Conservation (phyloP, 805 yeast genomes). For the Lipomyces kockii region DNA sequence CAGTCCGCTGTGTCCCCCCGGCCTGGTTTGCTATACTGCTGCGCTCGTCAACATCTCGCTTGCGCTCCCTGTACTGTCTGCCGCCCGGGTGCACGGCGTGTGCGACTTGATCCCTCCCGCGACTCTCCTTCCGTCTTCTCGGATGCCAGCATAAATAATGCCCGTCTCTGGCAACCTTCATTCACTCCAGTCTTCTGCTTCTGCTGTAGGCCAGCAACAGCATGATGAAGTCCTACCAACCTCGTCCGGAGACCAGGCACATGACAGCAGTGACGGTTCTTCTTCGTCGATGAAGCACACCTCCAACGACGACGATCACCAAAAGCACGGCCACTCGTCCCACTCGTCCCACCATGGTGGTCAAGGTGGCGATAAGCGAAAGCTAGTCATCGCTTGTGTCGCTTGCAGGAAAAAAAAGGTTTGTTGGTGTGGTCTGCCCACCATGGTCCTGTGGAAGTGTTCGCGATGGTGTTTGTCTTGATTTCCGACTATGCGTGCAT, state of each 20-base stretch:
- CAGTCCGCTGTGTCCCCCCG: no score
- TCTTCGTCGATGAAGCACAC: neutral
- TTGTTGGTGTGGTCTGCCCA: neutral
- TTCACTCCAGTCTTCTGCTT: neutral
- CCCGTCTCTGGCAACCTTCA: neutral
- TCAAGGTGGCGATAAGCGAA: constrained; percentile 34
- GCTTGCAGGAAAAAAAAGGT: constrained; percentile 47
- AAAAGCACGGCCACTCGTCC: neutral
- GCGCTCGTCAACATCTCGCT: neutral
- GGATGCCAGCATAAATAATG: neutral
- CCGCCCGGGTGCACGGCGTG: neutral
- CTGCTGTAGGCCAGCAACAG: constrained; percentile 5
- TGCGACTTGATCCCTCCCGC: neutral
- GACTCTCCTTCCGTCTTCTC: neutral
- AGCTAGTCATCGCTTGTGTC: constrained; percentile 45
- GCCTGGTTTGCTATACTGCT: no score
- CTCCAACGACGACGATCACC: neutral
- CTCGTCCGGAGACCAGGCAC: neutral
- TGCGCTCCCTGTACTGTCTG: neutral
- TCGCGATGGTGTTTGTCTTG: no score
- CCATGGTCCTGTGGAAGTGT: neutral
- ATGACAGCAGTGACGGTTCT: neutral
- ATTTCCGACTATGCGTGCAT: neutral
- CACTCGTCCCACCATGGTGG: constrained; percentile 7
- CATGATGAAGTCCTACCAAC: neutral